These are phyloP conservation scores for Tylopilus sp. DNA, from an alignment of 1,284 basidiomycete species.

Conservation along the genomic window DNA sequence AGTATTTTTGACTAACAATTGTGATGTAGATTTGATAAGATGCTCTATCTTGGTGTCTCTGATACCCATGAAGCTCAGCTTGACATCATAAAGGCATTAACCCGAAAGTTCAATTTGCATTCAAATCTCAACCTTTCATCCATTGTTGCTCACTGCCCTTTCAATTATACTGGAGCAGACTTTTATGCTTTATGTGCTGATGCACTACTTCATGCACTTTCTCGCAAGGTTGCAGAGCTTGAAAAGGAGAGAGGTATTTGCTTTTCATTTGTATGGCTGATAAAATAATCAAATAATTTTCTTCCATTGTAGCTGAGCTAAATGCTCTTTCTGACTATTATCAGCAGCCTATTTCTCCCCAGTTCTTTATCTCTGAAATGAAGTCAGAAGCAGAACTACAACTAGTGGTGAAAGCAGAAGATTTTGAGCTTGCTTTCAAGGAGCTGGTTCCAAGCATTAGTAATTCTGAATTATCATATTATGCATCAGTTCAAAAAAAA, in stretches of 20 bases:
- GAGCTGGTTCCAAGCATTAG: constrained; percentile 87
- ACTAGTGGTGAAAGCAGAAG: constrained; percentile 66
- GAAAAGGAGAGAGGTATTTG: constrained; percentile 63
- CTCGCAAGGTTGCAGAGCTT: constrained; percentile 76
- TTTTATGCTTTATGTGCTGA: constrained; percentile 98
- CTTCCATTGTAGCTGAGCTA: constrained; percentile 40
- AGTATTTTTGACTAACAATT: not conserved
- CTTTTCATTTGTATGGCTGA: not conserved
- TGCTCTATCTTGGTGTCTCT: constrained; percentile 95
- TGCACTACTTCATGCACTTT: constrained; percentile 94
- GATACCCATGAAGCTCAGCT: constrained; percentile 83
- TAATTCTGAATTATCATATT: constrained; percentile 85
- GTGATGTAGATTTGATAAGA: constrained; percentile 80
- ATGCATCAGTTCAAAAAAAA: constrained; percentile 37
- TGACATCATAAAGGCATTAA: constrained; percentile 86
- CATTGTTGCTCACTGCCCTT: constrained; percentile 77
- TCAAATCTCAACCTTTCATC: constrained; percentile 59
- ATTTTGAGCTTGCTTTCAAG: constrained; percentile 74
- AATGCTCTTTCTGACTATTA: constrained; percentile 45
- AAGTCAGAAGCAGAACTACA: constrained; percentile 70
- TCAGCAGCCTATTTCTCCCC: constrained; percentile 77
- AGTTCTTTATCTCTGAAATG: constrained; percentile 89
- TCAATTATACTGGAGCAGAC: constrained; percentile 95
- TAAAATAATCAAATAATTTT: not conserved
- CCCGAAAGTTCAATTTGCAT: constrained; percentile 86